Base-by-base conservation (phyloP, 2,329 filamentous ascomycete genomes). In the Cytospora schulzeri region DNA sequence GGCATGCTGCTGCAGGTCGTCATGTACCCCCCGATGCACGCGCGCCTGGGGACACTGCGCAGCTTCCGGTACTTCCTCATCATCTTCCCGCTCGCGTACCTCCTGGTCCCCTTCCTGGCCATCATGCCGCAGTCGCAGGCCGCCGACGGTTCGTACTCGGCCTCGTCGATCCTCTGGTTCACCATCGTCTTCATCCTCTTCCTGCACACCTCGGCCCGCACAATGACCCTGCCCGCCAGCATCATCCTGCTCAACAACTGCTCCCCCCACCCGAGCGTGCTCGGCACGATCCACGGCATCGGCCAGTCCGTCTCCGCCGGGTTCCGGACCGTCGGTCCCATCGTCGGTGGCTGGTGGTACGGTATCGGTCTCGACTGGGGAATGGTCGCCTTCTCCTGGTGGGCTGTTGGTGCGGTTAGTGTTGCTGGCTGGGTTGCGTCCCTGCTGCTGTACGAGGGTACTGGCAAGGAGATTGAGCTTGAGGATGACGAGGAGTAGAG, bases 201-300 rank as follows among this genome's bases (percentile, higher is more conserved):
- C 19, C 73, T 92, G 11, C 91, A 93, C 72, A 90, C 92, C 19
- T 80, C 88, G 4, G 90, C 88, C 0, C 82, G 91, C 31, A 94
- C 91, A 0, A 92, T 93, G 70, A 83, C 83, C 0, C 75, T 85
- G 11, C 85, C 85, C 1, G 83, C 83, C 4, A 84, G 81, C 71
- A 85, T 85, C 41, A 86, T 88, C 63, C 73, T 88, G 11, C 76
- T 88, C 52, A 88, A 87, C 69, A 87, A 88, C 70, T 84, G 83
- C 69, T 84, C 82, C 48, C 85, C 85, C 0, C 83, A 86, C 69
- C 84, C 83, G 0, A 83, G 80, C 55, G 84, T 86, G 3, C 74
- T 88, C 19, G 85, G 85, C 0, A 85, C 84, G 0, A 80, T 88
- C 12, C 85, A 85, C 65, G 83, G 83, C 7, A 72, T 84, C 1